These are phyloP conservation scores for Phytophthora pluvialis DNA, from an alignment of 352 stramenopile species.

Conservation along the genomic window DNA sequence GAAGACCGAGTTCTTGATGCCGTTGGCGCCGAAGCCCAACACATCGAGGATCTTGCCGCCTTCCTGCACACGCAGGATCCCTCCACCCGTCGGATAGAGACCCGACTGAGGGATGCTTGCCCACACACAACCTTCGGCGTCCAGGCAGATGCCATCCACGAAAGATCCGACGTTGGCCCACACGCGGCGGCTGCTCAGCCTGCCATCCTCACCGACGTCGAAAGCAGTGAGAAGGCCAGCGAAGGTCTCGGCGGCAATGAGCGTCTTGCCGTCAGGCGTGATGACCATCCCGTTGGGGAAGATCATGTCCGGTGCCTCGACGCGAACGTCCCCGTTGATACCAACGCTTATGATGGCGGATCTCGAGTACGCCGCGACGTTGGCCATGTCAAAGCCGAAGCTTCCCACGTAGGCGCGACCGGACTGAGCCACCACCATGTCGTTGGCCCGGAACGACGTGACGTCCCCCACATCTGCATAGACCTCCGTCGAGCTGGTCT, in stretches of 20 bases:
- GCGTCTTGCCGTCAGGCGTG: constrained; percentile 72
- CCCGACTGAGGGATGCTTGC: constrained; percentile 57
- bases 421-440: constrained; percentile 58
- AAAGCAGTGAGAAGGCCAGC: constrained; percentile 56
- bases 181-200: constrained; percentile 53
- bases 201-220: constrained; percentile 58
- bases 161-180: constrained; percentile 61
- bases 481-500: constrained; percentile 30
- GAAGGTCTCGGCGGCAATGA: constrained; percentile 78
- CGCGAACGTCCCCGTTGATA: constrained; percentile 44
- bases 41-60: constrained; percentile 61
- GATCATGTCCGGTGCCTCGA: constrained; percentile 62
- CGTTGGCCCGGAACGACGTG: constrained; percentile 62
- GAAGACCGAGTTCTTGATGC: constrained; percentile 58
- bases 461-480: constrained; percentile 64
- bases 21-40: constrained; percentile 65
- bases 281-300: constrained; percentile 81
- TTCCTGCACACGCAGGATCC: constrained; percentile 59
- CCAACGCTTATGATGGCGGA: constrained; percentile 71
- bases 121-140: constrained; percentile 76
- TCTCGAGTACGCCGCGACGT: constrained; percentile 36
- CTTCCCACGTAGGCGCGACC: constrained; percentile 67
- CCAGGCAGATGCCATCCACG: constrained; percentile 66
- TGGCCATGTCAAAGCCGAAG: constrained; percentile 63
- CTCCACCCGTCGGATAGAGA: constrained; percentile 52